A percentile compares a stretch with the other conserved stretches of the same genome.
Evolutionary conservation across 768 basidiomycete genomes (phyloP).

Genomic region (Albatrellus ellisii): DNA sequence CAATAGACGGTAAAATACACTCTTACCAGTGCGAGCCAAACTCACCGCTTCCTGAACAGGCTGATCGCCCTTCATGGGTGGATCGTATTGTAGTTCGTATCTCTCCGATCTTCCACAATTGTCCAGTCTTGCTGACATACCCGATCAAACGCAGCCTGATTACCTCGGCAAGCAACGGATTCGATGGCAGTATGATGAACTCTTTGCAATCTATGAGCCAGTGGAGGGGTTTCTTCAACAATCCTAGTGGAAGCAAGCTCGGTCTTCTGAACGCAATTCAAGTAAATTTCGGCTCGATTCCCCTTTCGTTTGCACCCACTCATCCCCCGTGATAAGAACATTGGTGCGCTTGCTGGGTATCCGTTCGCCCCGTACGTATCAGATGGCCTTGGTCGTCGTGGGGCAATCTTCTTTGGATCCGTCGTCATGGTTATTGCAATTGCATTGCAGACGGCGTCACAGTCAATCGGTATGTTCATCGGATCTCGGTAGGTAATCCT

Average conservation of each 20-base stretch:
- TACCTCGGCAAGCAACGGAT: constrained; percentile 66
- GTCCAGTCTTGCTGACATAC: neutral
- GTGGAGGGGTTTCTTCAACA: constrained; percentile 50
- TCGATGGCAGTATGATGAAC: constrained; percentile 74
- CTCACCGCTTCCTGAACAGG: neutral
- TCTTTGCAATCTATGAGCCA: constrained; percentile 55
- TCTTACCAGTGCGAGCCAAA: neutral
- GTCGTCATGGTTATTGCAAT: constrained; percentile 58
- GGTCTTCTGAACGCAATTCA: constrained; percentile 28
- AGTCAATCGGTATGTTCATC: constrained; percentile 67
- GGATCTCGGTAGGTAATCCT: constrained; percentile 45
- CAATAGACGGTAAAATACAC: neutral
- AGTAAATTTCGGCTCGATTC: constrained; percentile 47
- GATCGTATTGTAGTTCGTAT: constrained; percentile 50
- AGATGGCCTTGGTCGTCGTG: constrained; percentile 58
- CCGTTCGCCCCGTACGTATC: constrained; percentile 62
- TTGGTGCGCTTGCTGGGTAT: constrained; percentile 53
- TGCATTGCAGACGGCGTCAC: constrained; percentile 57
- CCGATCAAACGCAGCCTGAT: constrained; percentile 35
- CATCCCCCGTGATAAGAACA: constrained; percentile 34
- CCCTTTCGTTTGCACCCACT: constrained; percentile 20
- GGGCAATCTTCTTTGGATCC: constrained; percentile 55
- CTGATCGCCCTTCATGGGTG: constrained; percentile 32
- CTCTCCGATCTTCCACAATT: neutral
- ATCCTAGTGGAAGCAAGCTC: constrained; percentile 5